phyloP scores from a whole-genome alignment of 225 moss, liverwort and hornwort genomes.

The Polytrichum commune region DNA sequence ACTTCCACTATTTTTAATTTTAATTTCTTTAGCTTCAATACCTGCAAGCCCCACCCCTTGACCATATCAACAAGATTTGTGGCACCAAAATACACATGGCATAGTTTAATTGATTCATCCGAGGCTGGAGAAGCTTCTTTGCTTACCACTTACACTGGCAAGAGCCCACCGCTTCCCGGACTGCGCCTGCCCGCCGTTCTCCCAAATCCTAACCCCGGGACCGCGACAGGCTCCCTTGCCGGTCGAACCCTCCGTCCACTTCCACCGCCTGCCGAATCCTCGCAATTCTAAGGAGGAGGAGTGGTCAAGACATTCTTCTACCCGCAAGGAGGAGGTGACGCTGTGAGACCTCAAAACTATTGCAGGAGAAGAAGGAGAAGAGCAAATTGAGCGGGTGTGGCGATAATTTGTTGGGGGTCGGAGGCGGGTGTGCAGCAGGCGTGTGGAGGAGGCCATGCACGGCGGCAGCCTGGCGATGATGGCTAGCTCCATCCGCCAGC shows the following conservation, averaged over 20 bases:
- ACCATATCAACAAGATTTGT: too few species aligned
- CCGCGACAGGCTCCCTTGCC: too few species aligned
- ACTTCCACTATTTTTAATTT: too few species aligned
- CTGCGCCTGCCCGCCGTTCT: background rate
- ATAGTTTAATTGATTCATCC: too few species aligned
- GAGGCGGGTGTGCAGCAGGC: background rate
- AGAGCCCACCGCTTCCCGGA: background rate
- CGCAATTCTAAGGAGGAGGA: background rate
- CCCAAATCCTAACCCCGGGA: slow-evolving; percentile 4
- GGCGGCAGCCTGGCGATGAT: background rate
- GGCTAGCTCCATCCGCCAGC: slow-evolving; percentile 6
- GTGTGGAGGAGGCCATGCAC: slow-evolving; percentile 22
- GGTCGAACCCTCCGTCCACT: background rate
- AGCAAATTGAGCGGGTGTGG: background rate
- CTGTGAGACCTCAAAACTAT: background rate
- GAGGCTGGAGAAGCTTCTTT: too few species aligned
- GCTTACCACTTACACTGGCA: slow-evolving; percentile 10
- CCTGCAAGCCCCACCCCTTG: too few species aligned
- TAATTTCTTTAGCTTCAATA: too few species aligned
- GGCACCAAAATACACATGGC: too few species aligned
- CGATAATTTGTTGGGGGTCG: background rate
- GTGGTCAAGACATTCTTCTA: background rate
- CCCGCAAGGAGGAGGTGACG: background rate
- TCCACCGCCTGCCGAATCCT: background rate
- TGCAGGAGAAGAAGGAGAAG: background rate